Percentiles rank a stretch among this genome's conserved stretches.
These are phyloP conservation scores for Botryotinia calthae DNA, from an alignment of 2,329 filamentous ascomycete genomes.

Conservation along the genomic window DNA sequence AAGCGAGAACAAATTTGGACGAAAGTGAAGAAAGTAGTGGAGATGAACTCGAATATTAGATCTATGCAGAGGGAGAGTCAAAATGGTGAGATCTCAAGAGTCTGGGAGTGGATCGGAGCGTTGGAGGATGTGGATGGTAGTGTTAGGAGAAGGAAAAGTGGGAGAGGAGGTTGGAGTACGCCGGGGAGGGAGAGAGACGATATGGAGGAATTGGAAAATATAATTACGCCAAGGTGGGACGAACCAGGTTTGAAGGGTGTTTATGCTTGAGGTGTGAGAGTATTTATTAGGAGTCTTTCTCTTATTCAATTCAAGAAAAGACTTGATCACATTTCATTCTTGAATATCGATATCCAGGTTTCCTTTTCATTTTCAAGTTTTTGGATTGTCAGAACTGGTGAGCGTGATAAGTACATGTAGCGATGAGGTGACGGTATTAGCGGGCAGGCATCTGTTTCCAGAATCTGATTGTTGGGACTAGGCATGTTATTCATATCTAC, in stretches of 20 bases:
- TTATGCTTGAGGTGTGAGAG: neutral
- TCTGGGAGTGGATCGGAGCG: slow-evolving; percentile 69
- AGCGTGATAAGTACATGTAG: neutral
- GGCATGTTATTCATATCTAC: neutral
- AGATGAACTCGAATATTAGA: slow-evolving; percentile 90
- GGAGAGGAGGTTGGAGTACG: slow-evolving; percentile 43
- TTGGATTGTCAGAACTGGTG: neutral
- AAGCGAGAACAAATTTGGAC: slow-evolving; percentile 82
- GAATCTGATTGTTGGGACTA: neutral
- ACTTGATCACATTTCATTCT: neutral
- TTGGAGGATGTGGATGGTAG: slow-evolving; percentile 41
- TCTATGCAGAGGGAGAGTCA: slow-evolving; percentile 66
- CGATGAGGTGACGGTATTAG: neutral
- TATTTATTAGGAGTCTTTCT: neutral
- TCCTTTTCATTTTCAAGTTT: neutral
- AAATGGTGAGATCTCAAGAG: slow-evolving; percentile 63
- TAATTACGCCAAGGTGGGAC: slow-evolving; percentile 33
- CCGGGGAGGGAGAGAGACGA: slow-evolving; percentile 20
- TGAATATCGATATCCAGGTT: neutral
- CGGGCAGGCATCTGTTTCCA: neutral
- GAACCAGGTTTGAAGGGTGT: slow-evolving; percentile 26
- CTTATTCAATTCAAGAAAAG: neutral
- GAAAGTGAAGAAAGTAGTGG: slow-evolving; percentile 78
- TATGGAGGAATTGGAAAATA: neutral
- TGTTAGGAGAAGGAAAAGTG: slow-evolving; percentile 48